Base-by-base conservation (phyloP, 345 rosid genomes). In the Euphorbia peplus region DNA sequence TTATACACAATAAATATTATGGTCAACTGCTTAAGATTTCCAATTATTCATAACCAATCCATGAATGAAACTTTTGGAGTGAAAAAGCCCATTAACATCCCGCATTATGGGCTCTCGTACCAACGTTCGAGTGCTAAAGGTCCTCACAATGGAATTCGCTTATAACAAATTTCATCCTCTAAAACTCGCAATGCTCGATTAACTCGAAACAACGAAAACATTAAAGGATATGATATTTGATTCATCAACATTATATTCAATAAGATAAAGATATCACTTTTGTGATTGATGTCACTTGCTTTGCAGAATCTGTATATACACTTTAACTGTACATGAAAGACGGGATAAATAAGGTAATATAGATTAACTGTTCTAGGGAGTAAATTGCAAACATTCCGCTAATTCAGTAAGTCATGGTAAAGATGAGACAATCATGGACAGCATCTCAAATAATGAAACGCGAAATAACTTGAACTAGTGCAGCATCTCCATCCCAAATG, bases 401-500 rank as follows among this genome's bases (percentile, higher is more conserved):
- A 35, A 60, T 41, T 37, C 47, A 37, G 4, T 32, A 32, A 6
- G 4, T 32, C 3, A 6, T 37, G 12, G 18, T 64, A 25, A 64
- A 15, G 22, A 54, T 15, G 19, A 14, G 50, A 37, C 39, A 67
- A 22, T 0, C 6, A 13, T 66, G n/a, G 21, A 22, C 60, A 1
- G 48, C 41, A 42, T 37, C 7, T 64, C 15, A 66, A 8, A 55
- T 60, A 26, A 8, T 52, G 37, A 51, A 44, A 2, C 42, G 6
- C 56, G 32, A 47, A 47, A 50, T 41, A 56, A 46, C 28, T 58
- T 52, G 32, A 60, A 16, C 41, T 48, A 57, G 13, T 24, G 67
- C 62, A 52, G 56, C 41, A 60, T 44, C 56, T 28, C 22, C 61
- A 37, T 69, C 64, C 97, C 97, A 59, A 91, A 91, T 24, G 93